Evolutionary conservation across 345 rosid genomes (phyloP).

Genomic region (Eutrema yunnanense): DNA sequence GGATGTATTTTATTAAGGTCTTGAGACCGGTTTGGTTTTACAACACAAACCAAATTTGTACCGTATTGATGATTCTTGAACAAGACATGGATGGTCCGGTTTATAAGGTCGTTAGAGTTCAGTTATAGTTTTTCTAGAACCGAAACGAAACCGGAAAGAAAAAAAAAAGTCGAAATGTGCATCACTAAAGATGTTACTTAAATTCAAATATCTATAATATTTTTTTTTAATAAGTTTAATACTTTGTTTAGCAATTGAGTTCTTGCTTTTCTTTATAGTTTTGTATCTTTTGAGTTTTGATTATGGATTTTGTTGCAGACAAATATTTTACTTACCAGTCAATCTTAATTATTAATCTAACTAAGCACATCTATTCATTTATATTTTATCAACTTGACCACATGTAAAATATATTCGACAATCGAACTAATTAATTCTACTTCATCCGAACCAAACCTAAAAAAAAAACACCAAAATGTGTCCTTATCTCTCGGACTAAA

Average conservation of each 20-base stretch:
- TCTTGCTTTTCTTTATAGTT: not conserved
- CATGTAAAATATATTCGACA: not conserved
- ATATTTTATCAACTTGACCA: not conserved
- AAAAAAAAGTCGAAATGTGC: not conserved
- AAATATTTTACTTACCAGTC: not conserved
- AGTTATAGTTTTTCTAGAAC: not conserved
- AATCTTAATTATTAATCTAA: not conserved
- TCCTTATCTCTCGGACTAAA: not conserved
- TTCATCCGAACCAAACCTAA: not conserved
- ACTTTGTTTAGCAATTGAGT: not conserved
- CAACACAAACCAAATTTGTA: not conserved
- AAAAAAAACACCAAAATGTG: not conserved
- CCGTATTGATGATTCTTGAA: not conserved
- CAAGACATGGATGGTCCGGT: conserved; percentile 2
- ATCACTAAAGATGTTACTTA: not conserved
- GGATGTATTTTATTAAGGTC: not conserved
- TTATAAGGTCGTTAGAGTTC: not conserved
- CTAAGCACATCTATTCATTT: not conserved
- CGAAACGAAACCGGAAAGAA: not conserved
- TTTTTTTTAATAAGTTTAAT: not conserved
- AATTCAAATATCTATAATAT: not conserved
- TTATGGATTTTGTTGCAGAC: not conserved
- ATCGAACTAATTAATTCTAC: not conserved
- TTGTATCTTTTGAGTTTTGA: not conserved
- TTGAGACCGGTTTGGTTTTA: conserved; percentile 7